Base-by-base conservation (phyloP, 1,139 yeast genomes). In the Suhomyces yuchorum region DNA sequence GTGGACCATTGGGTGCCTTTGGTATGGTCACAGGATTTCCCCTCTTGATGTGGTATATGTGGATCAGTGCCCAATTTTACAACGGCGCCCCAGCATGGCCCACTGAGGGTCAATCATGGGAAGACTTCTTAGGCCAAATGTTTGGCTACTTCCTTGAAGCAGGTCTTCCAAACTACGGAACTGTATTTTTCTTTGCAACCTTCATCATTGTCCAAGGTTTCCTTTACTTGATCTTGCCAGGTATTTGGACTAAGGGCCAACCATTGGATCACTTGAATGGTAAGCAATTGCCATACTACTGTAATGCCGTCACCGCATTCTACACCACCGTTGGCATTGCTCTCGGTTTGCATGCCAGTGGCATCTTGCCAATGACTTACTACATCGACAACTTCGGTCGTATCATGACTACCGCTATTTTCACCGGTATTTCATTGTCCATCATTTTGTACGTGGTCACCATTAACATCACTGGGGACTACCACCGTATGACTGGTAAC, bases 1-100 rank as follows among this genome's bases (percentile, higher is more conserved):
- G 99, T 45, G 99, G 98, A 0, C 87, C 96, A 19, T 65, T 76
- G n/a, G 99, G 99, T 46, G 97, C 90, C 38, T 51, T 84, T 17
- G 91, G 93, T n/a, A 92, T 93, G 97, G 83, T 93, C 84, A 63
- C 81, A 42, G 96, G 96, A 2, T 95, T 93, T 72, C 99, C 99
- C 5, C 64, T 85, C 45, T 76, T 95, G 62, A 93, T 93, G 99
- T 89, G 87, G 80, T 93, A 93, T 71, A 86, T 93, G 93, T 93
- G 97, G 96, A 83, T 92, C 50, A 81, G 92, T 62, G 93, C 95
- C 51, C 79, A 82, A 56, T 90, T 86, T 67, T 88, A 90, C 67
- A 73, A 73, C 53, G 96, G 97, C 3, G 65, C 72, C 42, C 78
- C 89, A 33, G 90, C 96, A 20, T 71, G 77, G 68, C 97, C 97